These are phyloP conservation scores for Trichoderma pleuroti DNA, from an alignment of 2,329 filamentous ascomycete genomes.

Conservation along the genomic window DNA sequence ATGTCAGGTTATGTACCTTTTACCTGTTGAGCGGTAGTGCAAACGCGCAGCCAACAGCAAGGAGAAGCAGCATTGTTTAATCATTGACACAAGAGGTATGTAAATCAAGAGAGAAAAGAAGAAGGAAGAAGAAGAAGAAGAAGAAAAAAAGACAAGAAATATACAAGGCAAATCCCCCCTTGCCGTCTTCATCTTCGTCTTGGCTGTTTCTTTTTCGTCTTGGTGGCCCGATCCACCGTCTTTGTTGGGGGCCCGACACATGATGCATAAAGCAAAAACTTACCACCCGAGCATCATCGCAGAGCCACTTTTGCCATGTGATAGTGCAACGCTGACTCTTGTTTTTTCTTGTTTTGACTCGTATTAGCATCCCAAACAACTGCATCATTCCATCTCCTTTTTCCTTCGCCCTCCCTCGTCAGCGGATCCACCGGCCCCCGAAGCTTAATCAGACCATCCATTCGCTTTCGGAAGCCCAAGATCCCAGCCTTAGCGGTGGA, in stretches of 20 bases:
- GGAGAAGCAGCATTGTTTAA: background rate
- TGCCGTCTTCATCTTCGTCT: background rate
- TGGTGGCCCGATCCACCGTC: too few relatives aligned
- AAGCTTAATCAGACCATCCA: conserved; percentile 8
- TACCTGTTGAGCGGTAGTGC: background rate
- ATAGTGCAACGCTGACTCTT: background rate
- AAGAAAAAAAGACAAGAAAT: background rate
- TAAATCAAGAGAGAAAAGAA: background rate
- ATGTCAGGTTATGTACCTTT: too few relatives aligned
- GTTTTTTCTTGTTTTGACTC: background rate
- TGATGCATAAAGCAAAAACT: background rate
- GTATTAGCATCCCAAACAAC: background rate
- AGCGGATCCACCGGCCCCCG: conserved; percentile 1
- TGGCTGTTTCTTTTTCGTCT: too few relatives aligned
- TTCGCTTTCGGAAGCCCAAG: background rate
- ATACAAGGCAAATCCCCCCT: background rate
- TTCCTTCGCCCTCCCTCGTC: background rate
- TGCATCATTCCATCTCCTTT: conserved; percentile 3
- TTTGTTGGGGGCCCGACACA: background rate
- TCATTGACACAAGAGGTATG: background rate
- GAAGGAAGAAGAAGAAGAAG: background rate
- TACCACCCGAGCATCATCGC: background rate
- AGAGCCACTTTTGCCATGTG: background rate
- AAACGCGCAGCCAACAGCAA: background rate
- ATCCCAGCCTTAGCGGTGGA: conserved; percentile 12